Conservation (phyloP, 352 stramenopile genomes). For the Ophiocytium majus region DNA sequence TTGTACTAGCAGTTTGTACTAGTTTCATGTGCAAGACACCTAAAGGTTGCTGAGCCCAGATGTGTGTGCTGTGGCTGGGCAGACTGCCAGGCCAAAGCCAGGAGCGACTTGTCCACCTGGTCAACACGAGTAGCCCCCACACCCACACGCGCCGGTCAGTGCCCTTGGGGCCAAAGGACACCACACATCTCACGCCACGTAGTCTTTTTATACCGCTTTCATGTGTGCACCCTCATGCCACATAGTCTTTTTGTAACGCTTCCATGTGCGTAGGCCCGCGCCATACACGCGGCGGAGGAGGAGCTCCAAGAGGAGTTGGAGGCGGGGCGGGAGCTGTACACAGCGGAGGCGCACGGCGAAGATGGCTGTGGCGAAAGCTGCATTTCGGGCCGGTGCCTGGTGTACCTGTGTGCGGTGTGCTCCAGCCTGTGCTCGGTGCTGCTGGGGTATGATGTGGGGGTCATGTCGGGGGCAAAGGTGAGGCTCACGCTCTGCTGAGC, state of each 20-base stretch:
- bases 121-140: too few species aligned
- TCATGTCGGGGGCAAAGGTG: slow-evolving; percentile 52
- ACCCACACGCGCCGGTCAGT: too few species aligned
- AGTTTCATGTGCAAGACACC: too few species aligned
- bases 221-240: too few species aligned
- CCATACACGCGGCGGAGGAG: background rate
- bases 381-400: slow-evolving; percentile 26
- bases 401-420: slow-evolving; percentile 51
- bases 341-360: background rate
- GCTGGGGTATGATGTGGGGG: slow-evolving; percentile 54
- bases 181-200: background rate
- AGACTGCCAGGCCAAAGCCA: too few species aligned
- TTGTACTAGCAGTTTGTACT: too few species aligned
- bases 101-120: too few species aligned
- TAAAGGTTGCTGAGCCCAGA: too few species aligned
- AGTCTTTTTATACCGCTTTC: background rate
- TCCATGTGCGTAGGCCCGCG: background rate
- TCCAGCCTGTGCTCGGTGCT: slow-evolving; percentile 48
- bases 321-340: background rate
- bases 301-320: background rate
- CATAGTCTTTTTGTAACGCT: background rate
- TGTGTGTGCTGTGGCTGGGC: too few species aligned
- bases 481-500: too few species aligned
- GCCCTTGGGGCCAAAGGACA: too few species aligned
- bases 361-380: background rate